phyloP scores from a whole-genome alignment of 1,284 basidiomycete species.

The Mycosarcoma mackinlayi region DNA sequence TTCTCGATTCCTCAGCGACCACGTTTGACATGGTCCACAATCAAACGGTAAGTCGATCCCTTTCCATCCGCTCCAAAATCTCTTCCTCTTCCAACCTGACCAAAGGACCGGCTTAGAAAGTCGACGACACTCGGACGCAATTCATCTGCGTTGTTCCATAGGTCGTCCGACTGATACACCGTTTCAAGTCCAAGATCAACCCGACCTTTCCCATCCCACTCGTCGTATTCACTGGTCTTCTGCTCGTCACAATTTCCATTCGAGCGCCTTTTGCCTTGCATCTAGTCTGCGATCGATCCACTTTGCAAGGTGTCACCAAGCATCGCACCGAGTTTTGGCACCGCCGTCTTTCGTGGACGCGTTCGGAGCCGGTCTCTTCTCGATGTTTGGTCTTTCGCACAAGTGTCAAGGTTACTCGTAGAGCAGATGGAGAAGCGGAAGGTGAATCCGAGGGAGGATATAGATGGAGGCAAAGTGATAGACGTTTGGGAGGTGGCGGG shows the following conservation, averaged over 20 bases:
- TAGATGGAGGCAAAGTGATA: not conserved
- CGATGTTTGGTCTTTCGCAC: too few relatives aligned
- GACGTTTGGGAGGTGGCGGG: not conserved
- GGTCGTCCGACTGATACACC: slow-evolving; percentile 46
- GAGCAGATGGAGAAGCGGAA: too few relatives aligned
- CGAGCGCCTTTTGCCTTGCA: not conserved
- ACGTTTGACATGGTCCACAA: not conserved
- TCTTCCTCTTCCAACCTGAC: not conserved
- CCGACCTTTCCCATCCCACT: not conserved
- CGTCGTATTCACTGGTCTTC: too few relatives aligned
- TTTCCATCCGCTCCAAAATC: not conserved
- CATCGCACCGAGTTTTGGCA: slow-evolving; percentile 6
- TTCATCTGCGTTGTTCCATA: not conserved
- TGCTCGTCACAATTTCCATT: not conserved
- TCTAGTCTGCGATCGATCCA: not conserved
- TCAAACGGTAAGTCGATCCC: slow-evolving; percentile 17
- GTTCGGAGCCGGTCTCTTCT: slow-evolving; percentile 11
- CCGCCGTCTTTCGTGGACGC: slow-evolving; percentile 17
- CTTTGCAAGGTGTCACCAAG: slow-evolving; percentile 11
- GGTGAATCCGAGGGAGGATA: not conserved
- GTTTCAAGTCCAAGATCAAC: slow-evolving; percentile 30
- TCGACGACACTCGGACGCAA: slow-evolving; percentile 9
- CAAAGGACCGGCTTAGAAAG: slow-evolving; percentile 45
- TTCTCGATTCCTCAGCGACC: not conserved
- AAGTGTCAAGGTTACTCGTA: too few relatives aligned